Evolutionary conservation across 2,329 filamentous ascomycete genomes (phyloP), one percentile per base, ranked within the genome.

Genomic region (Periglandula ipomoeae): DNA sequence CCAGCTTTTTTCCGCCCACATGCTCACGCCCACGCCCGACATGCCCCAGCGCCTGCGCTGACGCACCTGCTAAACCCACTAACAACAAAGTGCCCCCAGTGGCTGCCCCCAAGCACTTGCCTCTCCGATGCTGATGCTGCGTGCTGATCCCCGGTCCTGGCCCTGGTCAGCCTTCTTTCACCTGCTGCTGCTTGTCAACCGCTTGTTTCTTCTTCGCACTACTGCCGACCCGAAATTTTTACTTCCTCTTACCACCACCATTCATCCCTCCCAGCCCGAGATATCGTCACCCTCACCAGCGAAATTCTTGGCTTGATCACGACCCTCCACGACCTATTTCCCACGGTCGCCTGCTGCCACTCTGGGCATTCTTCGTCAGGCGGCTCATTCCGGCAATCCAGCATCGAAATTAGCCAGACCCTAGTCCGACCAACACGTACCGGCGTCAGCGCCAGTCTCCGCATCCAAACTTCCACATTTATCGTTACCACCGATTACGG

Each of bases 181-280:
- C 24, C 41, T 24, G 19, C 26, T 17, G 32, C 44, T 19, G 35
- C n/a, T n/a, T n/a, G n/a, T n/a, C n/a, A n/a, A n/a, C 42, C 20
- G 15, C 9, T 13, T 23, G 17, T 27, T 47, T 43, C 39, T 38
- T 43, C 30, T 47, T 45, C 40, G 34, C 42, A 41, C 35, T 40
- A 37, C 45, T 39, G 48, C 45, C 46, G 34, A 15, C 15, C 41
- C 45, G 37, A 41, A 44, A 48, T 34, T 50, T 35, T 45, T 44
- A 34, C 41, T 42, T 37, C 45, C 27, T 24, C 24, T 32, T 20
- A 44, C 30, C 44, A 50, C 39, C 47, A 20, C 24, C 32, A 24
- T 38, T 19, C 24, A 4, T 8, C 15, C 30, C 32, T 11, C 11
- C 27, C 32, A 34, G 3, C 8, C 32, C 26, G 26, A 42, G 15